phyloP scores from a whole-genome alignment of 2,329 filamentous ascomycete genomes.

The Diaporthe sp. region DNA sequence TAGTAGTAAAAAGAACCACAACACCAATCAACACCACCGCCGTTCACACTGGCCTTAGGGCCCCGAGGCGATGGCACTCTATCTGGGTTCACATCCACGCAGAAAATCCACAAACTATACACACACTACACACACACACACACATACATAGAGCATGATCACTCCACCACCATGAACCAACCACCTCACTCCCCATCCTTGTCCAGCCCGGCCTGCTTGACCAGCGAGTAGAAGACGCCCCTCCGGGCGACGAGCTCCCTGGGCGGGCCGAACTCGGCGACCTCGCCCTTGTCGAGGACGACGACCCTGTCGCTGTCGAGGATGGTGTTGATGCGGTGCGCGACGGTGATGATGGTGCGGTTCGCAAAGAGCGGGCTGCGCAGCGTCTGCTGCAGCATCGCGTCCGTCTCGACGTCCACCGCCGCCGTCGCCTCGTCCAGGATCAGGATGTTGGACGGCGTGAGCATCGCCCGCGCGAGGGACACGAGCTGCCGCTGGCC shows the following conservation, averaged over 20 bases:
- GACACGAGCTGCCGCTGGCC: conserved; percentile 96
- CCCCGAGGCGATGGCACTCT: conserved; percentile 17
- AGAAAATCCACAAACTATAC: not conserved
- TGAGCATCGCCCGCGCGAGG: conserved; percentile 91
- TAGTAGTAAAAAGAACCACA: not conserved
- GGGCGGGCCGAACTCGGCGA: conserved; percentile 94
- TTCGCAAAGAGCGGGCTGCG: conserved; percentile 81
- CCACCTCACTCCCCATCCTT: conserved; percentile 52
- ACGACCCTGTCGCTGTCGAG: conserved; percentile 90
- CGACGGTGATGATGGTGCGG: conserved; percentile 97
- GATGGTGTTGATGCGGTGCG: conserved; percentile 98
- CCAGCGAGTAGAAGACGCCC: conserved; percentile 89
- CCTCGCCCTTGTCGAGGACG: conserved; percentile 89
- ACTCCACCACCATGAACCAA: not conserved
- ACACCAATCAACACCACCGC: conserved; percentile 12
- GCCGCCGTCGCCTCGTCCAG: conserved; percentile 95
- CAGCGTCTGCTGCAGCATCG: conserved; percentile 73
- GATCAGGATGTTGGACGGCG: conserved; percentile 96
- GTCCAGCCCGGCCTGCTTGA: conserved; percentile 87
- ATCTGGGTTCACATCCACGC: not conserved
- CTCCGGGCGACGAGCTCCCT: conserved; percentile 79
- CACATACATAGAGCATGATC: too few species aligned
- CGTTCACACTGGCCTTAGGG: not conserved
- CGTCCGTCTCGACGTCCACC: conserved; percentile 77
- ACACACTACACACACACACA: not conserved